Percentiles rank a stretch among this genome's conserved stretches.
phyloP scores from a whole-genome alignment of 2,329 filamentous ascomycete species.

The Tolypocladium ovalisporum region DNA sequence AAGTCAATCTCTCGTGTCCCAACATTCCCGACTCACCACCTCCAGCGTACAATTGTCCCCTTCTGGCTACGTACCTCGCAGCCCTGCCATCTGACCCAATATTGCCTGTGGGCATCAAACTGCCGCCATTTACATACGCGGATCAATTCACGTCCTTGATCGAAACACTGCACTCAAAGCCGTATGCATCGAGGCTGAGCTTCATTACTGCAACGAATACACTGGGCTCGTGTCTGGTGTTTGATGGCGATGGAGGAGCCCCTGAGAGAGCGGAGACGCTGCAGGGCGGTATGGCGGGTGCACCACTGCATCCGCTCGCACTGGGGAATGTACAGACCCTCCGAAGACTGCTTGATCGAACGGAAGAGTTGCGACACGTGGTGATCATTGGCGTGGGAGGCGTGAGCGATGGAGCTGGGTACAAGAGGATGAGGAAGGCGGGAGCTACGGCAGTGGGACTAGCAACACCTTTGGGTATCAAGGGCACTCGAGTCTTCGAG shows the following conservation, averaged over 20 bases:
- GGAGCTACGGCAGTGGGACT: constrained; percentile 59
- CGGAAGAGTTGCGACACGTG: constrained; percentile 38
- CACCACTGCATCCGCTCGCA: constrained; percentile 61
- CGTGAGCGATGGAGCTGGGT: constrained; percentile 53
- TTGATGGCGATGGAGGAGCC: constrained; percentile 26
- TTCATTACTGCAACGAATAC: constrained; percentile 69
- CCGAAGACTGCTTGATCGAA: constrained; percentile 43
- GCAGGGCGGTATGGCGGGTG: constrained; percentile 61
- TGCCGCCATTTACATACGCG: constrained; percentile 63
- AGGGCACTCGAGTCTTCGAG: constrained; percentile 51
- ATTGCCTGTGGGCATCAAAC: constrained; percentile 53
- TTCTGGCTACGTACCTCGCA: constrained; percentile 42
- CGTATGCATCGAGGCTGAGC: constrained; percentile 27
- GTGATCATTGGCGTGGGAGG: constrained; percentile 63
- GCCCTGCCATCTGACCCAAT: constrained; percentile 26
- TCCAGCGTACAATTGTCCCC: constrained; percentile 50
- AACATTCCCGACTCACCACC: constrained; percentile 61
- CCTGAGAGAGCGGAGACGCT: constrained; percentile 27
- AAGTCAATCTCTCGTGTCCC: constrained; percentile 70
- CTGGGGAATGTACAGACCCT: constrained; percentile 66
- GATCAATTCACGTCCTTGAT: constrained; percentile 52
- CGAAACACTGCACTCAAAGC: constrained; percentile 35
- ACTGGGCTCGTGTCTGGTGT: constrained; percentile 55
- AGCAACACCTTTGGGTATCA: constrained; percentile 56
- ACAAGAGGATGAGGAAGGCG: constrained; percentile 51